Conservation (phyloP, 2,329 filamentous ascomycete genomes). For the Calonectria multiphialidica region DNA sequence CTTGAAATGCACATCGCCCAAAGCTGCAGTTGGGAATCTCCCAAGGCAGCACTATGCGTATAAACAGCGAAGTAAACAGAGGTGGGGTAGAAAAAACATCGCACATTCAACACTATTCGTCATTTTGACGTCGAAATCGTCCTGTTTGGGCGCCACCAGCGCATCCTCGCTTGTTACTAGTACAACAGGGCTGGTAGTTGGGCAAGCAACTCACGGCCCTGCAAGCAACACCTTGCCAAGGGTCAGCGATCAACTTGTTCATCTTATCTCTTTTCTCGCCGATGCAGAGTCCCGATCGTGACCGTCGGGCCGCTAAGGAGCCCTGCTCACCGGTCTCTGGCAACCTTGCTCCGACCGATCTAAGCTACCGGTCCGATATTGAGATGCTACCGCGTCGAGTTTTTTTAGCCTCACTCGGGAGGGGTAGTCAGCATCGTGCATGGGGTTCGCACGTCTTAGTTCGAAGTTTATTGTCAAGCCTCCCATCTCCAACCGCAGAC, state of each 20-base stretch:
- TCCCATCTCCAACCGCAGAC: background rate
- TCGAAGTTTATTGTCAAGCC: conserved; percentile 14
- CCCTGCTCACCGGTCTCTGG: conserved; percentile 15
- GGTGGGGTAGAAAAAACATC: conserved; percentile 4
- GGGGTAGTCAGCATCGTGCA: background rate
- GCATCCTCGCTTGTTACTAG: background rate
- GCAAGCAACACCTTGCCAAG: background rate
- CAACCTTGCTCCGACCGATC: background rate
- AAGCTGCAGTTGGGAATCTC: conserved; percentile 7
- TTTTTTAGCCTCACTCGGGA: background rate
- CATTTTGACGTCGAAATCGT: conserved; percentile 19
- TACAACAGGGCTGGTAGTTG: conserved; percentile 3
- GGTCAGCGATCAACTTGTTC: background rate
- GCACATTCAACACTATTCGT: background rate
- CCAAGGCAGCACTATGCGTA: background rate
- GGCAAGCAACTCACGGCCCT: background rate
- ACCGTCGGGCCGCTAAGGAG: background rate
- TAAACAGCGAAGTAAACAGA: background rate
- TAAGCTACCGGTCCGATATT: conserved; percentile 13
- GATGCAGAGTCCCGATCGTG: conserved; percentile 3
- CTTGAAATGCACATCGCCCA: conserved; percentile 16
- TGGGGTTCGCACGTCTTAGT: background rate
- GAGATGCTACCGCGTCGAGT: conserved; percentile 7
- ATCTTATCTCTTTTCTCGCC: conserved; percentile 7
- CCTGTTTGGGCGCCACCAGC: background rate